A percentile compares a stretch with the other conserved stretches of the same genome.
Evolutionary conservation across 208 protist species (phyloP).

Genomic region (Trypanosomatidae sp.): DNA sequence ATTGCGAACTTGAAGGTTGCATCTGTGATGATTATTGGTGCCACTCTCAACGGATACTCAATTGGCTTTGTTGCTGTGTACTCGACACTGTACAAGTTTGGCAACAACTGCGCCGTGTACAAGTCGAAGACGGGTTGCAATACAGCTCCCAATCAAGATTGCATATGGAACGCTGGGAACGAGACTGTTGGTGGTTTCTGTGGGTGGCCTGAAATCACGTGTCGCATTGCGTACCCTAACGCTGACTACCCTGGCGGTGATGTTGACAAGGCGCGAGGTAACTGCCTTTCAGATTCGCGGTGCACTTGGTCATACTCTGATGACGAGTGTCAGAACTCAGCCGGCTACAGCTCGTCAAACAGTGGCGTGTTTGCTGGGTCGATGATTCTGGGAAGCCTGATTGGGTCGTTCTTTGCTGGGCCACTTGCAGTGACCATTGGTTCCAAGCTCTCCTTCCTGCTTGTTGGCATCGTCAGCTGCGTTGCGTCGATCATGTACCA

Average conservation of each 20-base stretch:
- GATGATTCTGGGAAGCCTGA: slow-evolving; percentile 71
- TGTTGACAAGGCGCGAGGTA: background rate
- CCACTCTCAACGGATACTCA: slow-evolving; percentile 44
- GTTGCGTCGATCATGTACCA: slow-evolving; percentile 49
- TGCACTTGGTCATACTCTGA: slow-evolving; percentile 42
- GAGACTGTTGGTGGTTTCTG: slow-evolving; percentile 6
- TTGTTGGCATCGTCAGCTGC: slow-evolving; percentile 34
- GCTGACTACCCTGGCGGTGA: background rate
- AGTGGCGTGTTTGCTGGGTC: slow-evolving; percentile 67
- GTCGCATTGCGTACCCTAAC: slow-evolving; percentile 8
- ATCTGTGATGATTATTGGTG: slow-evolving; percentile 26
- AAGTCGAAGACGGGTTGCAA: slow-evolving; percentile 11
- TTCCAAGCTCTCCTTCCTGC: slow-evolving; percentile 33
- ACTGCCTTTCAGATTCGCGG: slow-evolving; percentile 10
- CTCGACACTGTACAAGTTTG: slow-evolving; percentile 30
- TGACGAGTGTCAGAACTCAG: slow-evolving; percentile 29
- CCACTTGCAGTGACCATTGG: slow-evolving; percentile 24
- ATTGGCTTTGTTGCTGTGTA: slow-evolving; percentile 72
- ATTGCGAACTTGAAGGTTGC: slow-evolving; percentile 31
- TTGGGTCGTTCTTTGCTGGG: slow-evolving; percentile 59
- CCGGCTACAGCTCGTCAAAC: slow-evolving; percentile 32
- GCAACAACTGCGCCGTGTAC: slow-evolving; percentile 43
- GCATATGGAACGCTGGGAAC: slow-evolving; percentile 16
- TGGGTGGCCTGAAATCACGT: slow-evolving; percentile 20
- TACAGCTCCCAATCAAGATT: slow-evolving; percentile 33